Conservation (phyloP, 2,329 filamentous ascomycete genomes). For the Pestalotiopsis sp. region DNA sequence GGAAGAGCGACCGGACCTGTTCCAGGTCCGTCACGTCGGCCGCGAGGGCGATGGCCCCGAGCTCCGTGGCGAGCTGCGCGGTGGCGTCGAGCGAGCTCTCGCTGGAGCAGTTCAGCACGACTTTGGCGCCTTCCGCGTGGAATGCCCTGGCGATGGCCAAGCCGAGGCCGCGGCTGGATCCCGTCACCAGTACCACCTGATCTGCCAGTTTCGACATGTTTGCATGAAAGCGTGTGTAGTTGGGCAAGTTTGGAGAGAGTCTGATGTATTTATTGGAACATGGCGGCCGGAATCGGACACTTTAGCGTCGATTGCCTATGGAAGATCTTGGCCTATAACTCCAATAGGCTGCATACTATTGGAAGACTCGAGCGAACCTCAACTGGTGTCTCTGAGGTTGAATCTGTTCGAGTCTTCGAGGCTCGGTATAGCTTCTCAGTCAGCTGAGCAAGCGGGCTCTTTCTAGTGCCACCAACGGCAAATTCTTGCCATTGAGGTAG, state of each 20-base stretch:
- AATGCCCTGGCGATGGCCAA: conserved; percentile 9
- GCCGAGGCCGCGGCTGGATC: conserved; percentile 10
- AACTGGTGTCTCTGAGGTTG: no score
- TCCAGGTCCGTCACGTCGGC: conserved; percentile 11
- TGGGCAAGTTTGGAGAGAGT: background rate
- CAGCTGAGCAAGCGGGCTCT: no score
- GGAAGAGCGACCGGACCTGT: background rate
- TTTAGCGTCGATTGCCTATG: background rate
- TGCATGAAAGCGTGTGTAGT: background rate
- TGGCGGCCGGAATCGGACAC: background rate
- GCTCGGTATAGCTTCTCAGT: no score
- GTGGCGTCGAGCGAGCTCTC: background rate
- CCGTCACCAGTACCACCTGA: conserved; percentile 10
- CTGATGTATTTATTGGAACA: background rate
- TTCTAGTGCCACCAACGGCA: no score
- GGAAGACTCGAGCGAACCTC: no score
- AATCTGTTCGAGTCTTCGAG: no score
- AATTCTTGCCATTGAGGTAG: no score
- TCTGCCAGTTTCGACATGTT: conserved; percentile 1
- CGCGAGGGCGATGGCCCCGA: conserved; percentile 1
- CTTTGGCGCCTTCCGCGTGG: background rate
- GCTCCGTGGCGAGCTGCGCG: background rate
- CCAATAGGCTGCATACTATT: no score
- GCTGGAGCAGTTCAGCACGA: conserved; percentile 7
- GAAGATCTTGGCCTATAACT: no score